Conservation (phyloP, 768 basidiomycete species). For the Dioszegia hungarica region DNA sequence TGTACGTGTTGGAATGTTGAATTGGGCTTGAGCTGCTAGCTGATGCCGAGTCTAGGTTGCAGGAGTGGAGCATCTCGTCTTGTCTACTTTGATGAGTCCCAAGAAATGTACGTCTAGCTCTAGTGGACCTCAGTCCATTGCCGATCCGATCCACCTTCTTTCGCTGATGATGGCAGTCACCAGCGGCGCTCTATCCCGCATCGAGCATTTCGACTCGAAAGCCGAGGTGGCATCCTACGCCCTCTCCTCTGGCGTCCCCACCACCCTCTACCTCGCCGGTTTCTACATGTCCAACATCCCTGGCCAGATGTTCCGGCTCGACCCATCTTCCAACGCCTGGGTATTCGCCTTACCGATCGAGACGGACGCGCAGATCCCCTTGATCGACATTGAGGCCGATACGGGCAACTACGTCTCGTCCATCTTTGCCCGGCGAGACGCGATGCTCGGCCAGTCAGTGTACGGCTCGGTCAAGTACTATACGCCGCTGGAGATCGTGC, state of each 20-base stretch:
- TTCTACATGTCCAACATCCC: constrained; percentile 26
- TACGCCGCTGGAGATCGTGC: constrained; percentile 9
- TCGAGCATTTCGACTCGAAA: constrained; percentile 31
- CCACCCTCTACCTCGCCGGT: constrained; percentile 16
- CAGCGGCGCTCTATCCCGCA: constrained; percentile 16
- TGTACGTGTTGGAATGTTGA: no score
- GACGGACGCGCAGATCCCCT: constrained; percentile 10
- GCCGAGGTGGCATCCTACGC: constrained; percentile 19
- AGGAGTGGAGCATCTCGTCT: constrained; percentile 18
- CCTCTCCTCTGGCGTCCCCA: constrained; percentile 15
- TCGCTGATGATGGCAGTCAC: no score
- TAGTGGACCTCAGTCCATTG: neutral
- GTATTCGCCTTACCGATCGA: constrained; percentile 20
- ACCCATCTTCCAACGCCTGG: constrained; percentile 12
- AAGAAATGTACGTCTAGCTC: constrained; percentile 13
- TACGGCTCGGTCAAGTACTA: constrained; percentile 11
- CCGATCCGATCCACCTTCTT: neutral
- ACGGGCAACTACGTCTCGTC: constrained; percentile 35
- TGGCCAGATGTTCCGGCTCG: constrained; percentile 8
- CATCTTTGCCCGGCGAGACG: constrained; percentile 13
- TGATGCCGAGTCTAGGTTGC: constrained; percentile 5
- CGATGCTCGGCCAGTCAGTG: constrained; percentile 12
- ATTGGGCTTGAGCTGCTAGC: no score
- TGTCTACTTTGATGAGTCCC: constrained; percentile 8
- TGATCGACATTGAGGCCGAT: constrained; percentile 21